Base-by-base conservation (phyloP, 768 basidiomycete species). In the Suillus weaverae region DNA sequence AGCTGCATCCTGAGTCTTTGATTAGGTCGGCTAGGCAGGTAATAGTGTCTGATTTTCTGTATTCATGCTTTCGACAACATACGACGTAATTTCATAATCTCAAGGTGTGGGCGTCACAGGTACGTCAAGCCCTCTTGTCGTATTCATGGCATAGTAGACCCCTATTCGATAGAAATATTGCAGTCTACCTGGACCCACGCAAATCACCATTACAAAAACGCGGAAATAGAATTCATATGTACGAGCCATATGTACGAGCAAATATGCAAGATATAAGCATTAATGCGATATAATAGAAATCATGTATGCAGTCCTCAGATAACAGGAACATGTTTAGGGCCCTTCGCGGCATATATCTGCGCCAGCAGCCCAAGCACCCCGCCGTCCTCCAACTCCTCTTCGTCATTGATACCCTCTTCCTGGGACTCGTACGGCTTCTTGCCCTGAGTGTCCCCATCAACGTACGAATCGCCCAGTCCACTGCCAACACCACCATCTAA, bases 311-410 rank as follows among this genome's bases (percentile, higher is more conserved):
- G 8, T 26, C n/a, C 16, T 68, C 73, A 83, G 62, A 86, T 81
- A 22, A 83, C 80, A 53, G 83, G 79, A 6, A 80, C 77, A 62
- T 82, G 81, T 63, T 81, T 83, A 55, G 86, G 66, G 1, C 67
- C 85, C 66, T 79, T 81, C 69, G 84, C 81, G 54, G 84, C 87
- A 76, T 96, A 94, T 60, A 97, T 95, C 80, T 96, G 90, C 50
- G 92, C 90, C 70, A 97, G 73, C 67, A 97, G 72, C 26, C 92
- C 93, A 66, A 97, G 78, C 67, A 97, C 89, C 20, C 95, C 95
- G 0, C 86, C 92, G 76, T 95, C 93, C 70, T 86, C 86, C 67
- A 91, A 71, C 22, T 77, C 81, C 32, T 89, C 89, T 5, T 89
- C 91, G 13, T 87, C 87, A 53, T 89, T 83, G 18, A 72, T 72